These are phyloP conservation scores for Cordyceps farinosa DNA, from an alignment of 2,329 filamentous ascomycete genomes.

Conservation along the genomic window DNA sequence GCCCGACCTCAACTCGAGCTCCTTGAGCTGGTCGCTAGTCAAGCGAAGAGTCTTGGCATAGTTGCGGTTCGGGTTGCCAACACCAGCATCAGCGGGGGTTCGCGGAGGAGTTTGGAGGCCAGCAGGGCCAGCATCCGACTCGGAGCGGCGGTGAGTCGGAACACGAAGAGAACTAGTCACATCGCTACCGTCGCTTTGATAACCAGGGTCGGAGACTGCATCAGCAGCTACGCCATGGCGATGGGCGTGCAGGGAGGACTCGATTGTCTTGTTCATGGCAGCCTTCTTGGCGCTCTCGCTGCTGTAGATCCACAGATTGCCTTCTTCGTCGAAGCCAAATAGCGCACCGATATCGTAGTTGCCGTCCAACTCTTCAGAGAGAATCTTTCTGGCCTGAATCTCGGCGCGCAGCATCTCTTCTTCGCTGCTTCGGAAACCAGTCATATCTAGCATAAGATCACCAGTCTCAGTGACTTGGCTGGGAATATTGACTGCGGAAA, in stretches of 20 bases:
- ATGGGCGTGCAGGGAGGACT: slow-evolving; percentile 45
- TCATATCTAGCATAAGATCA: slow-evolving; percentile 98
- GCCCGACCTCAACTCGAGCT: slow-evolving; percentile 76
- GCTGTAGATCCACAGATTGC: slow-evolving; percentile 99
- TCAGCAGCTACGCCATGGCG: slow-evolving; percentile 62
- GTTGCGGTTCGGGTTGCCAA: slow-evolving; percentile 72
- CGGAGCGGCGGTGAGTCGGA: slow-evolving; percentile 57
- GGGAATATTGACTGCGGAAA: slow-evolving; percentile 87
- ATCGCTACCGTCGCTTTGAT: slow-evolving; percentile 84
- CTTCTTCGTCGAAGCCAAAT: slow-evolving; percentile 91
- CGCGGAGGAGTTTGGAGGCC: slow-evolving; percentile 62
- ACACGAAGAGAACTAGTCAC: slow-evolving; percentile 45
- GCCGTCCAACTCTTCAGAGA: slow-evolving; percentile 88
- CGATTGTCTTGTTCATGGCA: slow-evolving; percentile 65
- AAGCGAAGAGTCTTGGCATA: slow-evolving; percentile 95
- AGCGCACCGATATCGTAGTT: slow-evolving; percentile 95
- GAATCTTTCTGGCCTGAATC: slow-evolving; percentile 85
- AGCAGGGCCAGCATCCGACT: slow-evolving; percentile 59
- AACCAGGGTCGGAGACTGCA: slow-evolving; percentile 86
- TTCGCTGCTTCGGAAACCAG: slow-evolving; percentile 90
- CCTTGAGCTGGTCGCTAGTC: slow-evolving; percentile 92
- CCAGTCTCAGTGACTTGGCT: slow-evolving; percentile 88
- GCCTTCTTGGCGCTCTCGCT: slow-evolving; percentile 94
- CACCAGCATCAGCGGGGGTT: slow-evolving; percentile 64
- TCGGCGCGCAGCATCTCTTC: slow-evolving; percentile 90